phyloP scores from a whole-genome alignment of 177 flowering plant species.

The Telopea speciosissima region DNA sequence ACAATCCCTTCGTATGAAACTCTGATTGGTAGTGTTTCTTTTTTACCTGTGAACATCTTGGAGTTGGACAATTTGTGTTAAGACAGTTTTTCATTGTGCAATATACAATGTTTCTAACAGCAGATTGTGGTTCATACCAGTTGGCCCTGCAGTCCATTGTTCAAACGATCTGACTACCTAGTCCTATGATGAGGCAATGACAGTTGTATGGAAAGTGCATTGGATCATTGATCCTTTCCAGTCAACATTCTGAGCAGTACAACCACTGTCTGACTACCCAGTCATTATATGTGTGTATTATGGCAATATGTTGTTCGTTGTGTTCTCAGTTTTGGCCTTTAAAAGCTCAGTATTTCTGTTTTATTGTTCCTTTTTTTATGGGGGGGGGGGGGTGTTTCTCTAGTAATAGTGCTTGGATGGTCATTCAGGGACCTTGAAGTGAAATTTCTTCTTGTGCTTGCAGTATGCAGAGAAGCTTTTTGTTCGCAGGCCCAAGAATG shows the following conservation, averaged over 20 bases:
- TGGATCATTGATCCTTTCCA: too few species aligned
- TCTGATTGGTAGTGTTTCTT: too few species aligned
- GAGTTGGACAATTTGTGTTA: neutral
- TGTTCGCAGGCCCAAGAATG: conserved; percentile 36
- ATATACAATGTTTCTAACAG: neutral
- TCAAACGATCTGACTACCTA: neutral
- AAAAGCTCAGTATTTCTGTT: neutral
- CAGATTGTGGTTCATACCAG: neutral
- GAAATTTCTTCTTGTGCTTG: conserved; percentile 12
- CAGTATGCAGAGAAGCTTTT: conserved; percentile 66
- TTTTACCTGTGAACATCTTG: neutral
- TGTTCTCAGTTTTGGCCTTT: too few species aligned
- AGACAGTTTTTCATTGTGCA: neutral
- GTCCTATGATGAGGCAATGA: too few species aligned
- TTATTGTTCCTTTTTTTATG: neutral
- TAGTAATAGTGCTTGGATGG: neutral
- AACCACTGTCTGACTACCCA: too few species aligned
- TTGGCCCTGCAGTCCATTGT: neutral
- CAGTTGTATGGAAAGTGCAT: too few species aligned
- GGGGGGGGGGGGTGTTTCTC: neutral
- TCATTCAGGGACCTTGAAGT: conserved; percentile 4
- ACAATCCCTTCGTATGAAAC: too few species aligned
- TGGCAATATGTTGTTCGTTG: too few species aligned
- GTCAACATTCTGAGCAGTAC: too few species aligned
- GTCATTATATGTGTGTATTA: too few species aligned